phyloP scores from a whole-genome alignment of 108 stramenopile species.

The Fistulifera pelliculosa region DNA sequence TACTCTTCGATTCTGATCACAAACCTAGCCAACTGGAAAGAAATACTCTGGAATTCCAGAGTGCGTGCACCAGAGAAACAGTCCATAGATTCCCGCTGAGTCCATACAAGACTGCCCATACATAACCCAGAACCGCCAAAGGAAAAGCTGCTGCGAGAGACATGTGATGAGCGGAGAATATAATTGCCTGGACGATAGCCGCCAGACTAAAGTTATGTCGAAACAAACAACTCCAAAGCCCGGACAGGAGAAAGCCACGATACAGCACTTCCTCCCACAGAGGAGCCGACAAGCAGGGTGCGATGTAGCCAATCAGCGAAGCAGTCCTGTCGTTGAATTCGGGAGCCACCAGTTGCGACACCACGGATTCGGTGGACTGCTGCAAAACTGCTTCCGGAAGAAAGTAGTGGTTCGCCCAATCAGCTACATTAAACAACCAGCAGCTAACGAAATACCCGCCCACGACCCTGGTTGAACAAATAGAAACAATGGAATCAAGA shows the following conservation, averaged over 20 bases:
- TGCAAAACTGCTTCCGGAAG: constrained; percentile 62
- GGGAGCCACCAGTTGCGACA: constrained; percentile 82
- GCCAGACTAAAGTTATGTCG: constrained; percentile 9
- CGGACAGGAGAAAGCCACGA: constrained; percentile 78
- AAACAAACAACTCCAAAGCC: constrained; percentile 21
- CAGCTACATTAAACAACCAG: constrained; percentile 86
- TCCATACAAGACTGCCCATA: constrained; percentile 80
- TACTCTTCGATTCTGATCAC: constrained; percentile 17
- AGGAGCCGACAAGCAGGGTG: constrained; percentile 88
- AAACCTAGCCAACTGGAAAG: constrained; percentile 85
- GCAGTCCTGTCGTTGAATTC: constrained; percentile 81
- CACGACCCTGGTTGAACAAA: constrained; percentile 29
- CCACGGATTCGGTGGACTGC: constrained; percentile 60
- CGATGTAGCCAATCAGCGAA: constrained; percentile 79
- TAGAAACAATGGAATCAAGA: not conserved
- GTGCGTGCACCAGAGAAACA: constrained; percentile 82
- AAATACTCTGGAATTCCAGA: constrained; percentile 93
- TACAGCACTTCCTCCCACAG: constrained; percentile 93
- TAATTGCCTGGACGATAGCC: constrained; percentile 60
- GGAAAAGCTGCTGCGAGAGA: constrained; percentile 76
- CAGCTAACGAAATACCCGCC: constrained; percentile 88
- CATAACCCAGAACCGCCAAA: constrained; percentile 77
- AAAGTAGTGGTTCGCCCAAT: constrained; percentile 79
- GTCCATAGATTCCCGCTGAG: constrained; percentile 77
- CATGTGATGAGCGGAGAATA: constrained; percentile 86